Base-by-base conservation (phyloP, 1,284 basidiomycete species). In the Melampsora americana region DNA sequence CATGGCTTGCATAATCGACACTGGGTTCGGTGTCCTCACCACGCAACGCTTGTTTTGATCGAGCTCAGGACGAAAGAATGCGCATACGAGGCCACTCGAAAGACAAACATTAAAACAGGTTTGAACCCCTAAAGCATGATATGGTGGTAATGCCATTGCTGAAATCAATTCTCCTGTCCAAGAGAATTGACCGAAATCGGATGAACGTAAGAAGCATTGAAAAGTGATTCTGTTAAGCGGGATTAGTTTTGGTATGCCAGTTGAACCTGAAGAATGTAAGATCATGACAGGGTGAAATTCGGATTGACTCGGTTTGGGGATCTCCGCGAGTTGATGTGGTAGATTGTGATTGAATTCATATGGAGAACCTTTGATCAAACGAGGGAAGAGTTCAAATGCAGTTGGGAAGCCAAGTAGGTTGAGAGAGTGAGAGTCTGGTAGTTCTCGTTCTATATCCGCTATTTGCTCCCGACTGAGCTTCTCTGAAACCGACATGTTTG, bases 41-140 rank as follows among this genome's bases (percentile, higher is more conserved):
- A n/a, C 14, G 14, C 53, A 56, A 56, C 53, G 53, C 26, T 18
- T 12, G 7, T 56, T 7, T 6, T 23, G 53, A 14, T 56, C 53
- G n/a, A 23, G 53, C 26, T 56, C 53, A 6, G 53, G 53, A 56
- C 53, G 53, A n/a, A 56, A 56, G 53, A 56, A 56, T 23, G n/a
- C 53, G 7, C n/a, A 5, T 23, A 56, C 26, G 14, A 28, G 6
- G 53, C 53, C 53, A 7, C 53, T 6, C 12, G 53, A 56, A 56
- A 56, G 53, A n/a, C 5, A 7, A 2, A 56, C 9, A 28, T 5
- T 7, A 6, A 56, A 56, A 6, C 9, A n/a, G 1, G n/a, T 14
- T 1, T 56, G 26, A 14, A 56, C 26, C n/a, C 53, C 53, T 18
- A 56, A 56, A 2, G 53, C 53, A 56, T 56, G 53, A 14, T 23